Percentiles rank a stretch among this genome's conserved stretches.
phyloP scores from a whole-genome alignment of 768 basidiomycete species.

The Mrakia blollopis region DNA sequence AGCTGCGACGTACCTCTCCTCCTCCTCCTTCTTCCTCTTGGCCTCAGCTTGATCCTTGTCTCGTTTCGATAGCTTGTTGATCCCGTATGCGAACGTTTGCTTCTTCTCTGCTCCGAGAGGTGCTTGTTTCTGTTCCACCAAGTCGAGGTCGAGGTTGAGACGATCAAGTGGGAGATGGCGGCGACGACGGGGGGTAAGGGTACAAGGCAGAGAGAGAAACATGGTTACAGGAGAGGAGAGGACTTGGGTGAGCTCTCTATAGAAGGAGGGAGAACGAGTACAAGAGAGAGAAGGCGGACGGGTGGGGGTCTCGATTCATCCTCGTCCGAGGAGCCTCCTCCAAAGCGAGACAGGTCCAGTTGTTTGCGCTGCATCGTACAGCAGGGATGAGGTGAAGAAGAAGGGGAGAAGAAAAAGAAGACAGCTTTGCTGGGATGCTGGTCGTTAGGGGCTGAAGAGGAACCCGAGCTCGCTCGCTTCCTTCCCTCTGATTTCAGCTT shows the following conservation, averaged over 20 bases:
- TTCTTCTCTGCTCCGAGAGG: constrained; percentile 71
- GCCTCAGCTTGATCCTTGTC: constrained; percentile 92
- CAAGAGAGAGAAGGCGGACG: constrained; percentile 35
- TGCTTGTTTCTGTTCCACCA: neutral
- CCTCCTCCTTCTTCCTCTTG: constrained; percentile 67
- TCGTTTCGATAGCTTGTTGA: constrained; percentile 76
- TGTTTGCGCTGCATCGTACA: constrained; percentile 39
- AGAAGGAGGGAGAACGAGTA: neutral
- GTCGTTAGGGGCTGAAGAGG: neutral
- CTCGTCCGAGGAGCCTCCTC: constrained; percentile 34
- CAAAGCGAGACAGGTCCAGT: constrained; percentile 43
- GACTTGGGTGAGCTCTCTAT: neutral
- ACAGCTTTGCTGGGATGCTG: neutral
- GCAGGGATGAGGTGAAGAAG: neutral
- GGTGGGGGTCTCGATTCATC: constrained; percentile 38
- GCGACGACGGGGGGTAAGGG: neutral
- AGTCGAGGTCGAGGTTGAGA: too few relatives aligned
- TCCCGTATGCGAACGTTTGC: constrained; percentile 77
- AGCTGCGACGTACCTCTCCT: constrained; percentile 39
- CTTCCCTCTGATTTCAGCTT: too few relatives aligned
- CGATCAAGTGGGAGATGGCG: neutral
- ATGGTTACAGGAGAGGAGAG: neutral
- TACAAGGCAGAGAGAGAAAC: neutral
- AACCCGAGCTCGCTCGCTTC: neutral
- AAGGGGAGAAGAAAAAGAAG: neutral